These are phyloP conservation scores for Penicillium goetzii DNA, from an alignment of 495 filamentous ascomycete species.

Conservation along the genomic window DNA sequence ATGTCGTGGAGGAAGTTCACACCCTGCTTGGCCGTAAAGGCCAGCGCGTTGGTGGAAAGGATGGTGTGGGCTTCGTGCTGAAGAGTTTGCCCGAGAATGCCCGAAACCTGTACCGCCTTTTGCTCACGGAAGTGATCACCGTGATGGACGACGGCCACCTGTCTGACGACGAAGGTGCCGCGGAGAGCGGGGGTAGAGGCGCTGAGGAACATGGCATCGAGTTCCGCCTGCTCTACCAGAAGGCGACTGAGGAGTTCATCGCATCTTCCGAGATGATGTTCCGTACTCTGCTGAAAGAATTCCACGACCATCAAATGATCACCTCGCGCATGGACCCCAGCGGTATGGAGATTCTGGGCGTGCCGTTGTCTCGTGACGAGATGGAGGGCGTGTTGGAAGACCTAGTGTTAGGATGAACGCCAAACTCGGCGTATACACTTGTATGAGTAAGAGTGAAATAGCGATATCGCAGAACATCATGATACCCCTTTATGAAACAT, in stretches of 20 bases:
- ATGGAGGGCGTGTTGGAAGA: constrained; percentile 90
- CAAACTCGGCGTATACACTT: constrained; percentile 4
- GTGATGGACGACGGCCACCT: constrained; percentile 54
- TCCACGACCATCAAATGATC: constrained; percentile 97
- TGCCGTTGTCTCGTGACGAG: constrained; percentile 87
- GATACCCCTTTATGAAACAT: constrained; percentile 45
- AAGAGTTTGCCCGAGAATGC: constrained; percentile 91
- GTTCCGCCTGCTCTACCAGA: constrained; percentile 89
- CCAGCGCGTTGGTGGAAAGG: constrained; percentile 81
- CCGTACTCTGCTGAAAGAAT: constrained; percentile 91
- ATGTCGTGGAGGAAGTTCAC: constrained; percentile 85
- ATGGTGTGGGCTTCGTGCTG: constrained; percentile 89
- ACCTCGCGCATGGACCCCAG: constrained; percentile 80
- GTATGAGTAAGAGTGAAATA: constrained; percentile 14
- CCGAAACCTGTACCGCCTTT: constrained; percentile 76
- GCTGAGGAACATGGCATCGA: constrained; percentile 67
- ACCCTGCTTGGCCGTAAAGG: constrained; percentile 82
- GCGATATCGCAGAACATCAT: constrained; percentile 26
- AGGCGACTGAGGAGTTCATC: constrained; percentile 94
- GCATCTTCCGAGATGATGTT: constrained; percentile 97
- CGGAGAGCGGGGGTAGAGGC: constrained; percentile 35
- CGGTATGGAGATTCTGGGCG: constrained; percentile 81
- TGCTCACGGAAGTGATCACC: constrained; percentile 85
- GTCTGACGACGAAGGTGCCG: constrained; percentile 47
- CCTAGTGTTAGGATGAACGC: constrained; percentile 49